Percentiles rank a stretch among this genome's conserved stretches.
Evolutionary conservation across 2,329 filamentous ascomycete species (phyloP).

Genomic region (Epichloe aotearoae): DNA sequence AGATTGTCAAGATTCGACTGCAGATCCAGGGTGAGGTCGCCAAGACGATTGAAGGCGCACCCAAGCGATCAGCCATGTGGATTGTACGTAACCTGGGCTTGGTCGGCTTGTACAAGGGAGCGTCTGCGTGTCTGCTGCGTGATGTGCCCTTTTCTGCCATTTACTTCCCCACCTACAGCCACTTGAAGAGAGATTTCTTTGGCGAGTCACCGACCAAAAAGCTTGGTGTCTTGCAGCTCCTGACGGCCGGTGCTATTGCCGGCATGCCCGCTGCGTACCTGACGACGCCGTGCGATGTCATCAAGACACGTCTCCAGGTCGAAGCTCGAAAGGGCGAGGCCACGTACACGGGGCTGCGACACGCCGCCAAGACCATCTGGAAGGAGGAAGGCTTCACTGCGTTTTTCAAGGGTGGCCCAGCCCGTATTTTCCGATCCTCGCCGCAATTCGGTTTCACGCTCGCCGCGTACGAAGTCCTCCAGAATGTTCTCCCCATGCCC

Average conservation of each 20-base stretch:
- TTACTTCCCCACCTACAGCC: slow-evolving; percentile 94
- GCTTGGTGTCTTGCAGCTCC: slow-evolving; percentile 77
- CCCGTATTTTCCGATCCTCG: slow-evolving; percentile 85
- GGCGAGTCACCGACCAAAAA: slow-evolving; percentile 80
- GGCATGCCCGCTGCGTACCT: slow-evolving; percentile 89
- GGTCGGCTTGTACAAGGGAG: slow-evolving; percentile 91
- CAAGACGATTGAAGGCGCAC: slow-evolving; percentile 69
- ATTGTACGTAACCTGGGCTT: slow-evolving; percentile 93
- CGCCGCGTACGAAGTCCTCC: slow-evolving; percentile 85
- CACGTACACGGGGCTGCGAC: slow-evolving; percentile 72
- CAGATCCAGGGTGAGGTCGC: slow-evolving; percentile 94
- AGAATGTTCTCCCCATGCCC: slow-evolving; percentile 61
- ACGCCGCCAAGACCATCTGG: slow-evolving; percentile 72
- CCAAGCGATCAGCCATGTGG: slow-evolving; percentile 91
- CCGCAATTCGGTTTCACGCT: slow-evolving; percentile 98
- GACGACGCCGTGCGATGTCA: slow-evolving; percentile 94
- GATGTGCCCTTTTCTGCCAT: slow-evolving; percentile 98
- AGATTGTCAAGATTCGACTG: slow-evolving; percentile 98
- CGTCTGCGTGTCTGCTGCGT: slow-evolving; percentile 82
- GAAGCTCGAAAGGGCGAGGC: slow-evolving; percentile 93
- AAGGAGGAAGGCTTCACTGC: slow-evolving; percentile 88
- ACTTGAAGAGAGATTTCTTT: slow-evolving; percentile 87
- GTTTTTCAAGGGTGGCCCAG: slow-evolving; percentile 97
- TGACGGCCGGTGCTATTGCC: slow-evolving; percentile 88
- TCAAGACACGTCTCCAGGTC: slow-evolving; percentile 96